Evolutionary conservation across 768 basidiomycete species (phyloP).

Genomic region (Leccinum uliginosum): DNA sequence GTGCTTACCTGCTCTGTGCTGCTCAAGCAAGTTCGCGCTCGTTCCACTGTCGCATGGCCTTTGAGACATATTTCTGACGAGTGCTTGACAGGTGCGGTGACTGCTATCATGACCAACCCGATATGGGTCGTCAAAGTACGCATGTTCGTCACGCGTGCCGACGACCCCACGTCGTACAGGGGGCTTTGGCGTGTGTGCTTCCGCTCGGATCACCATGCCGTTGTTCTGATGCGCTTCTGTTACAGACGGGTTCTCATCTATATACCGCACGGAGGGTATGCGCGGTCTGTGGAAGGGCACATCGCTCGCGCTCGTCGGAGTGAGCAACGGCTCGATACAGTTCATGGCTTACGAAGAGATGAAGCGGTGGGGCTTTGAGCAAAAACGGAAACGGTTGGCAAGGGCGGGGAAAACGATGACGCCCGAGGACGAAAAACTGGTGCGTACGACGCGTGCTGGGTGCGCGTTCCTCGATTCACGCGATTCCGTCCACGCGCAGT

Average conservation of each 20-base stretch:
- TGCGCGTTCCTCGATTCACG: conserved; percentile 1
- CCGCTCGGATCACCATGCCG: neutral
- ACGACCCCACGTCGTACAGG: conserved; percentile 70
- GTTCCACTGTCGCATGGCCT: conserved; percentile 7
- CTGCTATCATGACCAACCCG: conserved; percentile 93
- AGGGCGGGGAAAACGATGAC: conserved; percentile 62
- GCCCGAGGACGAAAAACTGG: conserved; percentile 79
- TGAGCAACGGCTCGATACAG: conserved; percentile 91
- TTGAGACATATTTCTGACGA: conserved; percentile 13
- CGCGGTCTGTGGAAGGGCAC: conserved; percentile 86
- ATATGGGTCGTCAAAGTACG: conserved; percentile 97
- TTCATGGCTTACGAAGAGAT: conserved; percentile 97
- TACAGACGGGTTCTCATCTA: conserved; percentile 67
- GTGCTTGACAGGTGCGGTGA: conserved; percentile 68
- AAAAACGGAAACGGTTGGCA: conserved; percentile 61
- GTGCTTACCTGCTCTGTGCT: conserved; percentile 80
- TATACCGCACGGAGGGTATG: conserved; percentile 70
- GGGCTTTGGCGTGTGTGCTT: conserved; percentile 61
- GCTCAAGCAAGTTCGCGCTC: conserved; percentile 90
- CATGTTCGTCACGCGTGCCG: conserved; percentile 80
- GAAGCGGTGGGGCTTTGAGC: conserved; percentile 85
- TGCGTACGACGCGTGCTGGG: conserved; percentile 35
- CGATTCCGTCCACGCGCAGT: conserved; percentile 41
- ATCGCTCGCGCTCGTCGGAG: conserved; percentile 82
- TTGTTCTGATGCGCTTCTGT: neutral